Percentiles rank a stretch among this genome's conserved stretches.
Conservation (phyloP, 164 flowering plant genomes). For the Warburgia ugandensis region DNA sequence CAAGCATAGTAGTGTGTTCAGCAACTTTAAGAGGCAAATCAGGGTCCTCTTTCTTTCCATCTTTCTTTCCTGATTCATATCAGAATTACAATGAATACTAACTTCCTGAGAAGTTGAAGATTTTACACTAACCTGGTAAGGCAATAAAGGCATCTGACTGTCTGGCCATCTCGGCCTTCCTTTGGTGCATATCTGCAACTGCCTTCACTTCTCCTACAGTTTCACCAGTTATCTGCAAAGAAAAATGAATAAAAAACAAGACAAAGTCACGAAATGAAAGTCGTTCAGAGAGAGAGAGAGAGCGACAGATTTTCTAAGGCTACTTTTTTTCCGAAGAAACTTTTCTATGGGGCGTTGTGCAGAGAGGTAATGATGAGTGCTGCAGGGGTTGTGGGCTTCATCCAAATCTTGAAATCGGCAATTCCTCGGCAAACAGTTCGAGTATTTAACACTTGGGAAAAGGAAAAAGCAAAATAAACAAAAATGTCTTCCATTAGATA, state of each 20-base stretch:
- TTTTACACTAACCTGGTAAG: slow-evolving; percentile 71
- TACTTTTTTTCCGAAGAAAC: slow-evolving; percentile 2
- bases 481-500: neutral
- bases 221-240: slow-evolving; percentile 89
- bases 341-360: slow-evolving; percentile 29
- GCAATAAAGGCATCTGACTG: slow-evolving; percentile 99
- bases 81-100: neutral
- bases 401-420: slow-evolving; percentile 15
- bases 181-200: slow-evolving; percentile 98
- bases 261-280: neutral
- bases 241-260: slow-evolving; percentile 7
- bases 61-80: neutral
- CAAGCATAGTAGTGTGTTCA: too few relatives aligned
- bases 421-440: slow-evolving; percentile 23
- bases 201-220: slow-evolving; percentile 99
- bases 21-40: too few relatives aligned
- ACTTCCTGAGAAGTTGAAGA: slow-evolving; percentile 1
- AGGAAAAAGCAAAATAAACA: neutral
- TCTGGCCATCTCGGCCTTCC: slow-evolving; percentile 98
- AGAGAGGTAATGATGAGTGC: slow-evolving; percentile 53
- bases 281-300: slow-evolving; percentile 3
- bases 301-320: slow-evolving; percentile 6
- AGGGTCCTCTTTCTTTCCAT: neutral
- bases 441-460: neutral
- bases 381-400: slow-evolving; percentile 25